Evolutionary conservation across 1,284 basidiomycete genomes (phyloP).

Genomic region (Leucoagaricus sp.): DNA sequence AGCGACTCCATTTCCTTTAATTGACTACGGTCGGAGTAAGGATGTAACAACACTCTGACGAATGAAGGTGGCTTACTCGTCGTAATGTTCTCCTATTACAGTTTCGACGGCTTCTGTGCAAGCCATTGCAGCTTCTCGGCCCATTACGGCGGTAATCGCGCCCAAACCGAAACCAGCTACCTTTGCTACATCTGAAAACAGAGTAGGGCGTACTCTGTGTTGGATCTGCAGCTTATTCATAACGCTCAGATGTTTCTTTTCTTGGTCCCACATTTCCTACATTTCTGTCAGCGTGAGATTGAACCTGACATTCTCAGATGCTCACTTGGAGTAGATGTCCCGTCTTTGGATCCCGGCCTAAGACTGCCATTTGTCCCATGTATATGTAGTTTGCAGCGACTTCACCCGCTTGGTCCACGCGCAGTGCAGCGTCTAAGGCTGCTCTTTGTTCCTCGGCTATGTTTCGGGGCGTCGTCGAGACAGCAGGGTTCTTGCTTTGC

Average conservation of each 20-base stretch:
- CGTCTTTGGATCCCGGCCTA: constrained; percentile 63
- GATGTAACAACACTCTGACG: not conserved
- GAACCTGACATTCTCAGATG: constrained; percentile 5
- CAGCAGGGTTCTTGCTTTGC: constrained; percentile 35
- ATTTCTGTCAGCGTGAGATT: not conserved
- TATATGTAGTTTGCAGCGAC: constrained; percentile 95
- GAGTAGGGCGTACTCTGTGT: constrained; percentile 83
- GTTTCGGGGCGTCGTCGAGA: constrained; percentile 48
- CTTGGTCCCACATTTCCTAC: constrained; percentile 96
- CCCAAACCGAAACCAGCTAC: constrained; percentile 86
- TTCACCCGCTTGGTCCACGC: constrained; percentile 93
- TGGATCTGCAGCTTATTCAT: constrained; percentile 86
- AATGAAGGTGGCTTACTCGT: constrained; percentile 72
- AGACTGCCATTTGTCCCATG: constrained; percentile 75
- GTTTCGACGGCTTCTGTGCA: constrained; percentile 98
- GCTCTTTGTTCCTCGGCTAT: constrained; percentile 49
- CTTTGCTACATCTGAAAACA: constrained; percentile 84
- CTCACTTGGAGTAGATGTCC: constrained; percentile 77
- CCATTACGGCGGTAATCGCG: constrained; percentile 83
- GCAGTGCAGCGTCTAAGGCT: constrained; percentile 64
- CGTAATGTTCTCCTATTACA: constrained; percentile 97
- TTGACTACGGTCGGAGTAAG: constrained; percentile 52
- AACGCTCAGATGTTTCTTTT: constrained; percentile 88
- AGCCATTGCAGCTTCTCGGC: constrained; percentile 95
- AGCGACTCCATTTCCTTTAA: constrained; percentile 67